Conservation (phyloP, 352 stramenopile species). For the Phytophthora tentaculata region DNA sequence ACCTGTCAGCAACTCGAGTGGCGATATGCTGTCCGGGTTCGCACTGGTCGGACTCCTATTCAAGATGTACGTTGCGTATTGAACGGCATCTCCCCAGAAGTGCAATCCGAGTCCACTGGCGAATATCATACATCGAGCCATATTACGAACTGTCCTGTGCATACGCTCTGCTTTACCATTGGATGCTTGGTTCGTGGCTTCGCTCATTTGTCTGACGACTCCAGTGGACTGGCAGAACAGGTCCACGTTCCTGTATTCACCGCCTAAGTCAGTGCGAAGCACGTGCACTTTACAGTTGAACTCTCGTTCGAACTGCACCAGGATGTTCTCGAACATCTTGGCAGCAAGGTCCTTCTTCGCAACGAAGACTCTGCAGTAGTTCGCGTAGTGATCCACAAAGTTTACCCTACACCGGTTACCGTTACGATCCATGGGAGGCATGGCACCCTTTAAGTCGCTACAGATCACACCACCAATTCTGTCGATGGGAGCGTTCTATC, state of each 20-base stretch:
- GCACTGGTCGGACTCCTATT: constrained; percentile 22
- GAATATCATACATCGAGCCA: constrained; percentile 6
- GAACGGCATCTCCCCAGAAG: constrained; percentile 31
- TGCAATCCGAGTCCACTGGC: background rate
- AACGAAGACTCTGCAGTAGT: constrained; percentile 24
- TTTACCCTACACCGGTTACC: constrained; percentile 25
- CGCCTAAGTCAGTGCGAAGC: constrained; percentile 20
- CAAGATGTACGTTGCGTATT: constrained; percentile 39
- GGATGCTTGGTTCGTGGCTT: constrained; percentile 26
- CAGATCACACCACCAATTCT: constrained; percentile 16
- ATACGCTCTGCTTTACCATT: constrained; percentile 43
- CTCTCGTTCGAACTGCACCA: constrained; percentile 3
- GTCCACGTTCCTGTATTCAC: no score
- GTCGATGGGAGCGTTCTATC: constrained; percentile 12
- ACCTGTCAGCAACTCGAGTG: constrained; percentile 12
- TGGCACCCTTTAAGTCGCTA: constrained; percentile 15
- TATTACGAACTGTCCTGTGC: constrained; percentile 40
- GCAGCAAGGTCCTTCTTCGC: constrained; percentile 10
- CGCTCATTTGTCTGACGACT: constrained; percentile 24
- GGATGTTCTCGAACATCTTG: constrained; percentile 13
- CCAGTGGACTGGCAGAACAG: no score
- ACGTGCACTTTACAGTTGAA: constrained; percentile 17
- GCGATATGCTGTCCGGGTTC: constrained; percentile 8
- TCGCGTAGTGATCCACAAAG: constrained; percentile 17
- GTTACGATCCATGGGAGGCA: background rate